phyloP scores from a whole-genome alignment of 2,329 filamentous ascomycete genomes.

The Tolypocladium ovalisporum region DNA sequence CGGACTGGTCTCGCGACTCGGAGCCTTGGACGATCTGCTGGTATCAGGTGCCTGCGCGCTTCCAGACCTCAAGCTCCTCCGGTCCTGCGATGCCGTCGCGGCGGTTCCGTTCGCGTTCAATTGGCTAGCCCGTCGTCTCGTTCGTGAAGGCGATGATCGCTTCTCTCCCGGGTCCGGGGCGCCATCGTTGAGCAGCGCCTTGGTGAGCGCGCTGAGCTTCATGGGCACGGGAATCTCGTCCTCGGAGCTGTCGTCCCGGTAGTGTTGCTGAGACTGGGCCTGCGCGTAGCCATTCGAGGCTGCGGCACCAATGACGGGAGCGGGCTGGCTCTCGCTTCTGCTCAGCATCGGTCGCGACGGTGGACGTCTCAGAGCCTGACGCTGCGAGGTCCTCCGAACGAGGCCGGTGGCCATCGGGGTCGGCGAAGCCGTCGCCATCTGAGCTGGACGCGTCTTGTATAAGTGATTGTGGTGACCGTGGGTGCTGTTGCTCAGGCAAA shows the following conservation, averaged over 20 bases:
- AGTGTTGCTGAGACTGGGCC: constrained; percentile 29
- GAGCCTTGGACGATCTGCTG: constrained; percentile 24
- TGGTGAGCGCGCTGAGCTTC: constrained; percentile 88
- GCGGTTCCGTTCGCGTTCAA: constrained; percentile 33
- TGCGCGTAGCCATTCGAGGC: constrained; percentile 17
- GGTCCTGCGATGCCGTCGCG: constrained; percentile 24
- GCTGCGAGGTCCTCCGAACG: constrained; percentile 41
- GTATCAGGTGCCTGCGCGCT: constrained; percentile 30
- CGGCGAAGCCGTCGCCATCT: constrained; percentile 43
- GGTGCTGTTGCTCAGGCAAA: not conserved
- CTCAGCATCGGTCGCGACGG: constrained; percentile 33
- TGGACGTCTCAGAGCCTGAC: constrained; percentile 42
- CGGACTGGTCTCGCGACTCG: constrained; percentile 39
- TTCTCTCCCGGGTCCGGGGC: constrained; percentile 32
- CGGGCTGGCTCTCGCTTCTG: constrained; percentile 34
- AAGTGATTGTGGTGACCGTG: not conserved
- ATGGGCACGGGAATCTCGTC: constrained; percentile 86
- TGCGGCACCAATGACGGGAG: constrained; percentile 14
- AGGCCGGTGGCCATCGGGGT: constrained; percentile 42
- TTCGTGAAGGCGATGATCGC: constrained; percentile 33
- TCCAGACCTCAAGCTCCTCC: constrained; percentile 34
- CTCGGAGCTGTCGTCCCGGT: constrained; percentile 73
- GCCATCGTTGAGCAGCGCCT: constrained; percentile 64
- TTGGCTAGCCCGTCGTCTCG: constrained; percentile 37
- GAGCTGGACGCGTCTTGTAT: constrained; percentile 8